phyloP scores from a whole-genome alignment of 805 yeast species.

The Saccharomyces kudriavzevii region DNA sequence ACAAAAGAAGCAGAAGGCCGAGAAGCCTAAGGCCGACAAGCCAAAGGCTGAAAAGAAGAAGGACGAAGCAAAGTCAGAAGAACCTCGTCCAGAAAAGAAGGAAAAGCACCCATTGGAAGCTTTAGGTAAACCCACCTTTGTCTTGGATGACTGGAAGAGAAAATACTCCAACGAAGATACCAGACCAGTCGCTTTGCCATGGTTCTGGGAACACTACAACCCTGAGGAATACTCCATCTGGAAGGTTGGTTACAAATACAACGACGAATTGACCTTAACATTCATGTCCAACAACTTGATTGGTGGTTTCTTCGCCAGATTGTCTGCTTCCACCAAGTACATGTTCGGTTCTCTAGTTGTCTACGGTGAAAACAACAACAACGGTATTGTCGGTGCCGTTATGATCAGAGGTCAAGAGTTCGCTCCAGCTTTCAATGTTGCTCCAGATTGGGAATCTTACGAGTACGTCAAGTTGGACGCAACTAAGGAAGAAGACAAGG shows the following conservation, averaged over 20 bases:
- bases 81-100: conserved; percentile 41
- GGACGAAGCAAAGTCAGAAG: conserved; percentile 30
- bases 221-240: conserved; percentile 90
- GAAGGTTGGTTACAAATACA: conserved; percentile 94
- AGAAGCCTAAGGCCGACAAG: conserved; percentile 33
- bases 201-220: conserved; percentile 96
- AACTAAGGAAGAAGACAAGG: conserved; percentile 67
- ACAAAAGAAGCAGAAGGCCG: conserved; percentile 60
- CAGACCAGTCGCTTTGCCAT: conserved; percentile 87
- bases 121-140: conserved; percentile 62
- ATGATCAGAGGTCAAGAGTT: conserved; percentile 90
- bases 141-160: conserved; percentile 93
- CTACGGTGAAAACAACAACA: conserved; percentile 97
- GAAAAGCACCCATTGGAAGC: conserved; percentile 85
- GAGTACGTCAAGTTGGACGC: conserved; percentile 75
- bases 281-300: conserved; percentile 97
- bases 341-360: conserved; percentile 90
- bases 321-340: conserved; percentile 84
- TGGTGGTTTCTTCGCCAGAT: conserved; percentile 97
- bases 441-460: conserved; percentile 98
- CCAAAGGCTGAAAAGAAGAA: conserved; percentile 33
- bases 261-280: conserved; percentile 92
- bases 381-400: conserved; percentile 94
- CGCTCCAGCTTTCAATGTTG: conserved; percentile 91
- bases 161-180: conserved; percentile 95